Evolutionary conservation across 202 grass and related monocot species (phyloP).

Genomic region (Elaeis oleifera): DNA sequence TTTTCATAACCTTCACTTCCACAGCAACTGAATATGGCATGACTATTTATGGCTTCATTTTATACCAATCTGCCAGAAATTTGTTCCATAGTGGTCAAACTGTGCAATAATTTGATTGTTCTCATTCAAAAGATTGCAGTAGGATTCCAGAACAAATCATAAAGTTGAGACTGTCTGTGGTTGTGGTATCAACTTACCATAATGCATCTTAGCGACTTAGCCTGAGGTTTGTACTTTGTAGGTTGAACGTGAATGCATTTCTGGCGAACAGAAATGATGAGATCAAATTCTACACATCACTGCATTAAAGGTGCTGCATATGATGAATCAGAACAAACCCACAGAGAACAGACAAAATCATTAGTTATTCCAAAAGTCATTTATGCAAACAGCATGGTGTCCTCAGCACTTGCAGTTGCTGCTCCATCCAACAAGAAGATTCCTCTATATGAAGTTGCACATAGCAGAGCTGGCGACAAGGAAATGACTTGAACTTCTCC

Average conservation of each 20-base stretch:
- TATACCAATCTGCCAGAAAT: too few relatives aligned
- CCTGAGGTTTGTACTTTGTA: constrained; percentile 12
- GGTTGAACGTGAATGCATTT: constrained; percentile 54
- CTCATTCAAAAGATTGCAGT: too few relatives aligned
- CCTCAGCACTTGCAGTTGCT: constrained; percentile 15
- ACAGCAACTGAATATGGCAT: too few relatives aligned
- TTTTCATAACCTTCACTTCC: too few relatives aligned
- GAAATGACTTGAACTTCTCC: constrained; percentile 85
- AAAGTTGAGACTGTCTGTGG: too few relatives aligned
- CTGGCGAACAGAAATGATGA: constrained; percentile 45
- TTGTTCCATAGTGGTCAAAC: too few relatives aligned
- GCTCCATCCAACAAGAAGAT: constrained; percentile 42
- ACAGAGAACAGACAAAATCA: neutral
- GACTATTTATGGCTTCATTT: too few relatives aligned
- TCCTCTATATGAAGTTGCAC: constrained; percentile 67
- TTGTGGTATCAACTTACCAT: too few relatives aligned
- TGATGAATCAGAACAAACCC: neutral
- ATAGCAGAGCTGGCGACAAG: constrained; percentile 74
- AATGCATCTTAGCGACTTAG: too few relatives aligned
- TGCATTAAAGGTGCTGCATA: constrained; percentile 6
- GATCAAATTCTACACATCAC: constrained; percentile 28
- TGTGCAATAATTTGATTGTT: too few relatives aligned
- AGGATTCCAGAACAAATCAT: too few relatives aligned
- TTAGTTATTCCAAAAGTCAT: constrained; percentile 1
- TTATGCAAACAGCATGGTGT: neutral